Evolutionary conservation across 352 stramenopile species (phyloP), one percentile per base, ranked within the genome.

Genomic region (Phytophthora pistaciae): DNA sequence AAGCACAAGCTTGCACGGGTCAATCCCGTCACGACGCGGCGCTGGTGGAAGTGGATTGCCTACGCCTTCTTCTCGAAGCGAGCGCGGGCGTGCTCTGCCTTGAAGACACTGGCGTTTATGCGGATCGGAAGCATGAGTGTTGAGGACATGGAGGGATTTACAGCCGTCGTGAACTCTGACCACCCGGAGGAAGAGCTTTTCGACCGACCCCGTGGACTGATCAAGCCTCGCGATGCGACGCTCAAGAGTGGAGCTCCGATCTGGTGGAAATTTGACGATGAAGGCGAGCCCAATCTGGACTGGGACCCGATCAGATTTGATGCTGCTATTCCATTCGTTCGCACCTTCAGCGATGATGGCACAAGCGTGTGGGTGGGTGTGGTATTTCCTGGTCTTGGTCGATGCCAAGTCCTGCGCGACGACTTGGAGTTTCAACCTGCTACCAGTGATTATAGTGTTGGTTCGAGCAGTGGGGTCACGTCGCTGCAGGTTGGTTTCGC

Each of bases 61-160:
- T 66, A 66, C 18, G 14, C 60, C 1, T 46, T 58, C n/a, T 66
- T 66, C 49, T 66, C 59, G 4, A 66, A 58, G 20, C 46, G 59
- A 44, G 48, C 59, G 21, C 48, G 49, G 10, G 59, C 25, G 29
- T 66, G 21, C 40, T 49, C 58, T 16, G 20, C 46, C 1, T 21
- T 58, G 21, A 25, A 58, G 40, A 53, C 60, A 0, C 60, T 59
- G 7, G 60, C 48, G 18, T 20, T 66, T 3, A 33, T 50, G 8
- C n/a, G 38, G 7, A 58, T 66, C 44, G n/a, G 25, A 21, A 53
- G 48, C 10, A 58, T 66, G 23, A 38, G 29, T 23, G 33, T 27
- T 11, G 29, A 14, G 21, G 60, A 66, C 38, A 38, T 49, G 5
- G 33, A 58, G 49, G 60, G 16, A 3, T 58, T 66, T 52, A 11